Conservation (phyloP, 176 grass and related monocot species). For the Paspalum vaginatum region DNA sequence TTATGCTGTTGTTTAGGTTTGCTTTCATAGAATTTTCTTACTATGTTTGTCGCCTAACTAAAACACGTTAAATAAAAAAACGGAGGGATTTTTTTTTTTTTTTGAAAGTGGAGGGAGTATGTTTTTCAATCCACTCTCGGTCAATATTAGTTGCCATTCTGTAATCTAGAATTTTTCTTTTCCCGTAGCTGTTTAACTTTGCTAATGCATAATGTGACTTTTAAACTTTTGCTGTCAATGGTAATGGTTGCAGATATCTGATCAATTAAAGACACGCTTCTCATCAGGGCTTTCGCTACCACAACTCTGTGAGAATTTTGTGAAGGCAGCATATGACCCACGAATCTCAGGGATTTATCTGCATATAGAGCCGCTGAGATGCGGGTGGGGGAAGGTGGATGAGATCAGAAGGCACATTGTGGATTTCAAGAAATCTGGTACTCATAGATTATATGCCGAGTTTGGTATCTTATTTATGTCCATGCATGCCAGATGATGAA, state of each 20-base stretch:
- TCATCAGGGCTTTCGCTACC: conserved; percentile 76
- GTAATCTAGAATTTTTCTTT: background rate
- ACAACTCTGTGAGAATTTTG: conserved; percentile 89
- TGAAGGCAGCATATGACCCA: conserved; percentile 92
- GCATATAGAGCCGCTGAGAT: conserved; percentile 80
- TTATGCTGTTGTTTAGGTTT: background rate
- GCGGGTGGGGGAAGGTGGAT: conserved; percentile 94
- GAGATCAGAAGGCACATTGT: conserved; percentile 91
- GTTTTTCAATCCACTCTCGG: background rate
- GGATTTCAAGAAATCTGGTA: conserved; percentile 96
- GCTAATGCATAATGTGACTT: background rate
- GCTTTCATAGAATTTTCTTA: background rate
- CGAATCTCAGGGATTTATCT: conserved; percentile 88
- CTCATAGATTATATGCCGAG: conserved; percentile 16
- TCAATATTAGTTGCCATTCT: conserved; percentile 8
- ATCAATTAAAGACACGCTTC: conserved; percentile 77
- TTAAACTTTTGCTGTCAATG: background rate
- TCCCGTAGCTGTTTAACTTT: conserved; percentile 3
- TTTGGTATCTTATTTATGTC: conserved; percentile 30
- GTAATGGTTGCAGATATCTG: conserved; percentile 62
- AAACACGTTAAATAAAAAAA: too few species aligned
- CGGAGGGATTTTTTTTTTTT: too few species aligned
- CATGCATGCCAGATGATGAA: conserved; percentile 1
- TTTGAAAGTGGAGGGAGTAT: too few species aligned
- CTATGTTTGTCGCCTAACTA: too few species aligned